A percentile compares a stretch with the other conserved stretches of the same genome.
Conservation (phyloP, 768 basidiomycete species). For the Trametes coccinea region DNA sequence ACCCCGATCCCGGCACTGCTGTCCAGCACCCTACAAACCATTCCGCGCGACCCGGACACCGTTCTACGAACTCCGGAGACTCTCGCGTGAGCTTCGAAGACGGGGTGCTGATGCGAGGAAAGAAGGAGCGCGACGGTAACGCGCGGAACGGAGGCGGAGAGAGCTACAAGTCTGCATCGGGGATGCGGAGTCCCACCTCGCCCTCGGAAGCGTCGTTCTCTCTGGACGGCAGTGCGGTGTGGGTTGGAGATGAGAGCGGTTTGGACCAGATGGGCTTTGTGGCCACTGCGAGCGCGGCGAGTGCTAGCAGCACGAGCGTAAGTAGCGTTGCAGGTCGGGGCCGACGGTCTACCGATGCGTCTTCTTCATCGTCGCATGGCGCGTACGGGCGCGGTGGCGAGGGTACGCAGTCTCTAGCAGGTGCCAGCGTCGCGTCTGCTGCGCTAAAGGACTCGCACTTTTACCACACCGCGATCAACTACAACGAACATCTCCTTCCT, state of each 20-base stretch:
- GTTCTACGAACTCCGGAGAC: conserved; percentile 35
- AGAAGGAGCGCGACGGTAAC: conserved; percentile 10
- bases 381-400: conserved; percentile 25
- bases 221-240: conserved; percentile 78
- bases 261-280: conserved; percentile 40
- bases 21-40: conserved; percentile 12
- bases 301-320: conserved; percentile 26
- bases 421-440: conserved; percentile 18
- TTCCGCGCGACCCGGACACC: conserved; percentile 11
- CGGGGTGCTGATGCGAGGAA: conserved; percentile 49
- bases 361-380: conserved; percentile 67
- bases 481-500: conserved; percentile 81
- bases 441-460: conserved; percentile 88
- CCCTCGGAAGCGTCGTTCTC: conserved; percentile 76
- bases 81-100: conserved; percentile 75
- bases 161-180: conserved; percentile 36
- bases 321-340: conserved; percentile 39
- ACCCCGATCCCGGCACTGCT: conserved; percentile 24
- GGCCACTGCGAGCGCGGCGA: conserved; percentile 17
- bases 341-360: conserved; percentile 71
- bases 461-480: conserved; percentile 82
- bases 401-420: conserved; percentile 22
- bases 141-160: conserved; percentile 30
- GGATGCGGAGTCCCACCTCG: conserved; percentile 44
- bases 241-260: conserved; percentile 77